These are phyloP conservation scores for Suillus tomentosus DNA, from an alignment of 768 basidiomycete genomes.

Conservation along the genomic window DNA sequence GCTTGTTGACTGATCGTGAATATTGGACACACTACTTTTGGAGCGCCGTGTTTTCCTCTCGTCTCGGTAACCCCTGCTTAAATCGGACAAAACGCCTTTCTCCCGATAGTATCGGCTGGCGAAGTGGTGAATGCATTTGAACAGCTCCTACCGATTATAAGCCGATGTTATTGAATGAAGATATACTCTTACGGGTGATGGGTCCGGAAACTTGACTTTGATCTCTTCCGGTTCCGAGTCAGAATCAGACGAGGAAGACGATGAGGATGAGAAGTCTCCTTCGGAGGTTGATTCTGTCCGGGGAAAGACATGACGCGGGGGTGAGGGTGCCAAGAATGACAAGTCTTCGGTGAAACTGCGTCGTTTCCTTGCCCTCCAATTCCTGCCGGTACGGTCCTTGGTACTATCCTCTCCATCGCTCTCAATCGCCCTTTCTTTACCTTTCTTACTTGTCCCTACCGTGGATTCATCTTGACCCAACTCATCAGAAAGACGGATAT, in stretches of 20 bases:
- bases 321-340: slow-evolving; percentile 51
- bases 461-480: slow-evolving; percentile 20
- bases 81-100: slow-evolving; percentile 58
- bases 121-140: slow-evolving; percentile 55
- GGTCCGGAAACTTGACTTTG: slow-evolving; percentile 33
- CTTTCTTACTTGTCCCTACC: slow-evolving; percentile 20
- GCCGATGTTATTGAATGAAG: not conserved
- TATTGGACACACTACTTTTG: slow-evolving; percentile 17
- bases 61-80: slow-evolving; percentile 46
- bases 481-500: slow-evolving; percentile 22
- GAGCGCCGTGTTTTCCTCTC: slow-evolving; percentile 38
- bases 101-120: slow-evolving; percentile 60
- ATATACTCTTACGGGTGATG: slow-evolving; percentile 51
- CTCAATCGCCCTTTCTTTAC: slow-evolving; percentile 27
- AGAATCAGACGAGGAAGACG: slow-evolving; percentile 3
- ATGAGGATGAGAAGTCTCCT: not conserved
- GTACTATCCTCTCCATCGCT: slow-evolving; percentile 14
- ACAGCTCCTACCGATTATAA: slow-evolving; percentile 45
- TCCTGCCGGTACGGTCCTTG: slow-evolving; percentile 17
- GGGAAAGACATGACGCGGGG: slow-evolving; percentile 15
- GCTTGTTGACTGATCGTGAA: slow-evolving; percentile 21
- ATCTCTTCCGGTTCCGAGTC: slow-evolving; percentile 15
- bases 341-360: slow-evolving; percentile 50
- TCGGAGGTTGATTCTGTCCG: slow-evolving; percentile 2
- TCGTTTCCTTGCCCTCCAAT: slow-evolving; percentile 40